Evolutionary conservation across 768 basidiomycete genomes (phyloP).

Genomic region (Lentinus brumalis): DNA sequence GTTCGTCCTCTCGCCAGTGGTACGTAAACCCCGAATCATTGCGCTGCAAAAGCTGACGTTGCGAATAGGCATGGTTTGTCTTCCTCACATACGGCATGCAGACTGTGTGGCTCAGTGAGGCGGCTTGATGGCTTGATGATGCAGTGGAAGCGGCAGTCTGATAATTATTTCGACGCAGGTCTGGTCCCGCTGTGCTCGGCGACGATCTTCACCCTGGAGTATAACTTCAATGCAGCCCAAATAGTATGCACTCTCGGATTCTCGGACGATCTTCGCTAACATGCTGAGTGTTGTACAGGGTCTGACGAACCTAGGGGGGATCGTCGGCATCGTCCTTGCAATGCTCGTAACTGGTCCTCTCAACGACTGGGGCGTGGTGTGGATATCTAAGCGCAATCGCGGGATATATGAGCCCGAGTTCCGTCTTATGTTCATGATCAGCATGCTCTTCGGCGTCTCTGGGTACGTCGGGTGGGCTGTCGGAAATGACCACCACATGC

Average conservation of each 20-base stretch:
- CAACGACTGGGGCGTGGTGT: constrained; percentile 45
- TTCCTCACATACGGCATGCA: constrained; percentile 44
- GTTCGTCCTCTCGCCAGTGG: constrained; percentile 45
- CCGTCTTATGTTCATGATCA: constrained; percentile 42
- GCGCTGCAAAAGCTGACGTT: too few species aligned
- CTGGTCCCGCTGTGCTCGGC: constrained; percentile 46
- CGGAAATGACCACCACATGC: constrained; percentile 43
- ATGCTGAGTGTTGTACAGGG: constrained; percentile 22
- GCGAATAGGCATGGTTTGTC: constrained; percentile 40
- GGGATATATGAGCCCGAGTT: constrained; percentile 52
- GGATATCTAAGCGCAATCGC: constrained; percentile 44
- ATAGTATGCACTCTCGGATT: constrained; percentile 20
- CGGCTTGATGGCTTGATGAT: neutral
- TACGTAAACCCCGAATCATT: too few species aligned
- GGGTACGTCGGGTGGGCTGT: constrained; percentile 50
- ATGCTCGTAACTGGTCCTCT: constrained; percentile 40
- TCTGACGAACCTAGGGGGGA: constrained; percentile 44
- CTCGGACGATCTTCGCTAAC: neutral
- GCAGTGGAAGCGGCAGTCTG: constrained; percentile 23
- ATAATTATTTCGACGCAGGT: constrained; percentile 26
- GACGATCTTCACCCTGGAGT: constrained; percentile 47
- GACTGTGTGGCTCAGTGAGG: constrained; percentile 46
- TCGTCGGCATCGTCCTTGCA: constrained; percentile 44
- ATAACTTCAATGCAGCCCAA: constrained; percentile 43
- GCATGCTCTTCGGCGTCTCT: constrained; percentile 45